Percentiles rank a stretch among this genome's conserved stretches.
These are phyloP conservation scores for Castanea mollissima DNA, from an alignment of 306 rosid genomes.

Conservation along the genomic window DNA sequence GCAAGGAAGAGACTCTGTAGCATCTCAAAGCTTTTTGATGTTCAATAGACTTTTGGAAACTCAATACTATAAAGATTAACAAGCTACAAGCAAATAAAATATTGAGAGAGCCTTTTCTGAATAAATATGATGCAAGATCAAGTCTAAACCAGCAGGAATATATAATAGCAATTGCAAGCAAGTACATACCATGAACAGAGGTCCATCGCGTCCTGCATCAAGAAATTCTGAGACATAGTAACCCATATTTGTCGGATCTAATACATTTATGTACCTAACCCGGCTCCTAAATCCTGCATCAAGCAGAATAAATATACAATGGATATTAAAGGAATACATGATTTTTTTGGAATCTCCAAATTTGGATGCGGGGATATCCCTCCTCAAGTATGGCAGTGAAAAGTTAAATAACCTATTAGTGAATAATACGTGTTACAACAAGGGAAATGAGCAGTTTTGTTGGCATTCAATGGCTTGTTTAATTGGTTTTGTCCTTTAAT, in stretches of 20 bases:
- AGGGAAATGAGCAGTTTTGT: constrained; percentile 11
- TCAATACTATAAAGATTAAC: not conserved
- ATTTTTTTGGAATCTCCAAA: constrained; percentile 12
- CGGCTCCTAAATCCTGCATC: constrained; percentile 94
- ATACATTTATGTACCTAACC: constrained; percentile 70
- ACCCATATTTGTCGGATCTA: constrained; percentile 74
- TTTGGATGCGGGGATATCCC: constrained; percentile 14
- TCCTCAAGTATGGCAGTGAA: not conserved
- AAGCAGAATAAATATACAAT: constrained; percentile 24
- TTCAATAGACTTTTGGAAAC: no score
- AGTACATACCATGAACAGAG: constrained; percentile 85
- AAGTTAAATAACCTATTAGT: constrained; percentile 4
- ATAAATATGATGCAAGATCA: not conserved
- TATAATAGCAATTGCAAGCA: constrained; percentile 1
- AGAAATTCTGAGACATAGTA: constrained; percentile 86
- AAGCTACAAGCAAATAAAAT: not conserved
- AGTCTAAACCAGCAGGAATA: not conserved
- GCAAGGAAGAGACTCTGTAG: not conserved
- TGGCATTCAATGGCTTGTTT: constrained; percentile 1
- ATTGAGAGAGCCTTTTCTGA: not conserved
- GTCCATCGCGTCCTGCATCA: constrained; percentile 71
- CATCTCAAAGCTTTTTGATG: not conserved
- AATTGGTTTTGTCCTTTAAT: not conserved
- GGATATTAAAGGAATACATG: not conserved
- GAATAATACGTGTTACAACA: constrained; percentile 2